phyloP scores from a whole-genome alignment of 202 grass and related monocot genomes.

The Elaeis oleifera region DNA sequence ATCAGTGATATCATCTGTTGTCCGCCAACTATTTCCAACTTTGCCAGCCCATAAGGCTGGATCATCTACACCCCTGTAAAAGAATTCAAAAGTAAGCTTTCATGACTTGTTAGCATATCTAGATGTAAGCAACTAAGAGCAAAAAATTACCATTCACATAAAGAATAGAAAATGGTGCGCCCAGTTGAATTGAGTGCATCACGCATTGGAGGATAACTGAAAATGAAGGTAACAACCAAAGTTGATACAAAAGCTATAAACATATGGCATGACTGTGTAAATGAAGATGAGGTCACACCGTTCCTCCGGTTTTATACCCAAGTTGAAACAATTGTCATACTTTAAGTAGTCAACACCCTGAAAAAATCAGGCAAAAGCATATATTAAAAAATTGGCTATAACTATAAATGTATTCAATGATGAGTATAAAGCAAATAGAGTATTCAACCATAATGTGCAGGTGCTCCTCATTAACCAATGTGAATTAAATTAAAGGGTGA shows the following conservation, averaged over 20 bases:
- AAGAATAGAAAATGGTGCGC: slow-evolving; percentile 71
- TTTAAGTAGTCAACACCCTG: slow-evolving; percentile 91
- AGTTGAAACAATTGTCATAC: slow-evolving; percentile 90
- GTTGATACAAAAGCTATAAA: too few species aligned
- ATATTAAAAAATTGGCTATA: too few species aligned
- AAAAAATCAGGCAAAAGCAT: slow-evolving; percentile 15
- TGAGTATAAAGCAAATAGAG: too few species aligned
- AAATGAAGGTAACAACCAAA: slow-evolving; percentile 12
- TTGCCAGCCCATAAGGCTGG: slow-evolving; percentile 89
- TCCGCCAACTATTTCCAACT: slow-evolving; percentile 96
- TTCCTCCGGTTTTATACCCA: slow-evolving; percentile 72
- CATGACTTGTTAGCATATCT: background rate
- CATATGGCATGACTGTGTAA: too few species aligned
- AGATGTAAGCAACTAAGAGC: background rate
- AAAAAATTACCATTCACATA: slow-evolving; percentile 82
- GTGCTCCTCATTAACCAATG: too few species aligned
- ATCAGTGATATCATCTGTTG: slow-evolving; percentile 82
- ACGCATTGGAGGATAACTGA: slow-evolving; percentile 91
- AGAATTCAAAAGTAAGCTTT: slow-evolving; percentile 2
- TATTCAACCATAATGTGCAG: too few species aligned
- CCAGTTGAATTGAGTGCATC: slow-evolving; percentile 95
- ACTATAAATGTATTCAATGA: too few species aligned
- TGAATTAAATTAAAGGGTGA: background rate
- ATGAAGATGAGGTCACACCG: slow-evolving; percentile 31
- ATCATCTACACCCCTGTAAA: slow-evolving; percentile 78